These are phyloP conservation scores for Rhynchospora pubera DNA, from an alignment of 176 grass and related monocot genomes.

Conservation along the genomic window DNA sequence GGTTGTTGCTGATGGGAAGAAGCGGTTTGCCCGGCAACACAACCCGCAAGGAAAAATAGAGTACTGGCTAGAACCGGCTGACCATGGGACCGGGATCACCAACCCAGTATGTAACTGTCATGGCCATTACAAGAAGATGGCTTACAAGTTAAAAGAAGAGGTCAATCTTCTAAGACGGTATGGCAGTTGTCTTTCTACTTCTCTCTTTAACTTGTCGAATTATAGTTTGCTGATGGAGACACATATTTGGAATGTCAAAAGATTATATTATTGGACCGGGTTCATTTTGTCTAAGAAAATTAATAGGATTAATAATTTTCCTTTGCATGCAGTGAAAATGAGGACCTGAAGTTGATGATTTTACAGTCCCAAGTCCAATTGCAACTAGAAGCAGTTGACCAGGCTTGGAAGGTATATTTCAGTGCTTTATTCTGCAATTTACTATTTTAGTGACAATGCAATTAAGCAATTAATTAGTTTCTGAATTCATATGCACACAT, in stretches of 20 bases:
- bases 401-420: slow-evolving; percentile 5
- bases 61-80: slow-evolving; percentile 79
- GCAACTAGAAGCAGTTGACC: background rate
- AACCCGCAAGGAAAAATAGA: slow-evolving; percentile 50
- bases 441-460: background rate
- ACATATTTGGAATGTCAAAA: background rate
- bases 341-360: slow-evolving; percentile 1
- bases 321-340: slow-evolving; percentile 7
- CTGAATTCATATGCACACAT: background rate
- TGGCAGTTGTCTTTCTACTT: background rate
- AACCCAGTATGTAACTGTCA: slow-evolving; percentile 24
- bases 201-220: background rate
- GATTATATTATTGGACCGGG: too few species aligned
- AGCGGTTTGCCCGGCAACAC: slow-evolving; percentile 47
- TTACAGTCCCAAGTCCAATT: background rate
- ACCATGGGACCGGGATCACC: slow-evolving; percentile 31
- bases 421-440: background rate
- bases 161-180: slow-evolving; percentile 27
- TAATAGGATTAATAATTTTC: background rate
- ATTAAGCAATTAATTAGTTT: background rate
- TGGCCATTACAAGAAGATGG: background rate
- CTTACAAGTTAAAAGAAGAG: slow-evolving; percentile 18
- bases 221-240: background rate
- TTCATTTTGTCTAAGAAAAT: background rate
- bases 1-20: slow-evolving; percentile 22